These are phyloP conservation scores for Arthrobotrys conoides DNA, from an alignment of 2,329 filamentous ascomycete genomes.

Conservation along the genomic window DNA sequence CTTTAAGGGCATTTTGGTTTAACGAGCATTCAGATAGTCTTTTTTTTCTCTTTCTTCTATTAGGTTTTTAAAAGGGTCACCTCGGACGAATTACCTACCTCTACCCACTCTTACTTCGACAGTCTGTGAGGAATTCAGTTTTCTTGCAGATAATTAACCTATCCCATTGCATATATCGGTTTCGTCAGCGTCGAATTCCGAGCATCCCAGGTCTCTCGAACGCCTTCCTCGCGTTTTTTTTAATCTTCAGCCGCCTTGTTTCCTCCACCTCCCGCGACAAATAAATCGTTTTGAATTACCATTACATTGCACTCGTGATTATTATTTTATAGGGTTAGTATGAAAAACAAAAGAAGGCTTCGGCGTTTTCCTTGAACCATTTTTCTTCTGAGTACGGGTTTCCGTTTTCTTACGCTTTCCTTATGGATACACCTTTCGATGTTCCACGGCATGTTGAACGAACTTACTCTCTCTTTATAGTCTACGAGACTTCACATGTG, in stretches of 20 bases:
- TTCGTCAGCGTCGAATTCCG: constrained; percentile 60
- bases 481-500: constrained; percentile 43
- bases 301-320: constrained; percentile 51
- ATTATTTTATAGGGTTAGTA: constrained; percentile 59
- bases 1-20: constrained; percentile 54
- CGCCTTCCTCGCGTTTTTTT: constrained; percentile 41
- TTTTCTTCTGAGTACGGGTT: constrained; percentile 30
- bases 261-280: constrained; percentile 37
- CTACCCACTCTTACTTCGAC: constrained; percentile 14
- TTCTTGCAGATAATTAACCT: constrained; percentile 50
- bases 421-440: constrained; percentile 50
- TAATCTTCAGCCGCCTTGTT: constrained; percentile 54
- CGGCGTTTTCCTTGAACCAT: constrained; percentile 19
- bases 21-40: constrained; percentile 40
- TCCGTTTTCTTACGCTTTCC: constrained; percentile 55
- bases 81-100: constrained; percentile 37
- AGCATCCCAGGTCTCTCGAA: constrained; percentile 32
- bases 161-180: constrained; percentile 35
- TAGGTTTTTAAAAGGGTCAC: constrained; percentile 31
- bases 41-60: constrained; percentile 14
- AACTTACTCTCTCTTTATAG: constrained; percentile 23
- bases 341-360: constrained; percentile 32
- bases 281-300: constrained; percentile 31
- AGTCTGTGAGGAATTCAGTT: constrained; percentile 60
- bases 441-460: constrained; percentile 50